These are phyloP conservation scores for Hydnum rufescens DNA, from an alignment of 768 basidiomycete species.

Conservation along the genomic window DNA sequence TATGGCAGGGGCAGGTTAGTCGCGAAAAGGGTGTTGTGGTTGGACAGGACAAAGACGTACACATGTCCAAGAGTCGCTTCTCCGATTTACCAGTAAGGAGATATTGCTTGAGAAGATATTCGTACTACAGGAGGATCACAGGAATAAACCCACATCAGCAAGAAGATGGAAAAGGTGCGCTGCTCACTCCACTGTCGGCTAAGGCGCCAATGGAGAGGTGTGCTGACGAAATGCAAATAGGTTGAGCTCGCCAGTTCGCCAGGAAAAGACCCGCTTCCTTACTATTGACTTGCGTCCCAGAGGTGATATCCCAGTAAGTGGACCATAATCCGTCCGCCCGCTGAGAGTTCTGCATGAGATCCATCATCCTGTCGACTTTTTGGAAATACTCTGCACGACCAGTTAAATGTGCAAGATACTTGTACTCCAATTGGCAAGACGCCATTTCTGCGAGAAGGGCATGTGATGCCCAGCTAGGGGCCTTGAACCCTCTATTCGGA, in stretches of 20 bases:
- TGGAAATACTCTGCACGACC: constrained; percentile 44
- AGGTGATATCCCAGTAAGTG: constrained; percentile 41
- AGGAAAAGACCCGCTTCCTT: constrained; percentile 12
- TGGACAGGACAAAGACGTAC: constrained; percentile 22
- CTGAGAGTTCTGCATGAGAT: constrained; percentile 28
- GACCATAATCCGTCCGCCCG: constrained; percentile 17
- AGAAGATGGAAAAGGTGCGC: not conserved
- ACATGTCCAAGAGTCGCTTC: constrained; percentile 40
- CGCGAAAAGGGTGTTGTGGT: not conserved
- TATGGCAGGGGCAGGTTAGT: not conserved
- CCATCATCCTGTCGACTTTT: constrained; percentile 26
- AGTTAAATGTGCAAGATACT: constrained; percentile 62
- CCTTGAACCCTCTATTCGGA: not conserved
- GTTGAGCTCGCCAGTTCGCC: not conserved
- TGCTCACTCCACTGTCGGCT: constrained; percentile 9
- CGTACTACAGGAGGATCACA: constrained; percentile 22
- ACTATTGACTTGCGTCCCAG: constrained; percentile 25
- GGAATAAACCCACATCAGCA: not conserved
- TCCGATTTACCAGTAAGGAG: constrained; percentile 45
- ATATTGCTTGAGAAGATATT: constrained; percentile 59
- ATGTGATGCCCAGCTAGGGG: no score
- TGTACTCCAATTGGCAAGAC: constrained; percentile 66
- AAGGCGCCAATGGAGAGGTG: constrained; percentile 4
- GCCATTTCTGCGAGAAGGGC: constrained; percentile 51
- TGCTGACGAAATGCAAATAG: constrained; percentile 6